Percentiles rank a stretch among this genome's conserved stretches.
Evolutionary conservation across 1,284 basidiomycete species (phyloP).

Genomic region (Moesziomyces antarcticus): DNA sequence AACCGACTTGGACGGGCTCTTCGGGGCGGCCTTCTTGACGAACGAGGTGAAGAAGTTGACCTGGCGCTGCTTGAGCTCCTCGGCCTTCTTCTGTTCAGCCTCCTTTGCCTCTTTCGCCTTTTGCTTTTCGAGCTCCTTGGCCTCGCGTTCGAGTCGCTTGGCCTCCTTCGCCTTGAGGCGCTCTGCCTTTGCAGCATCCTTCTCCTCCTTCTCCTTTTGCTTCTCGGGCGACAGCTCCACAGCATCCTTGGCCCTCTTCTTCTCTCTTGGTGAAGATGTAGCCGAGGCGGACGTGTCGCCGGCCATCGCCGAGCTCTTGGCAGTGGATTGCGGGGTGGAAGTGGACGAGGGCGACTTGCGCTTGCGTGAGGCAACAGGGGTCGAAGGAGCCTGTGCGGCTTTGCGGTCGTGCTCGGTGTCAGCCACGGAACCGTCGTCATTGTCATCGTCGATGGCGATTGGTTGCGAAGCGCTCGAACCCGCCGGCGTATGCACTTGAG

Average conservation of each 20-base stretch:
- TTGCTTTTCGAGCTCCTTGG: constrained; percentile 65
- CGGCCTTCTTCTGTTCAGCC: constrained; percentile 70
- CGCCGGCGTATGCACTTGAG: background rate
- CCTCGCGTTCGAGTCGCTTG: constrained; percentile 50
- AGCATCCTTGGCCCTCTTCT: constrained; percentile 46
- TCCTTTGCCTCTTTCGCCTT: constrained; percentile 57
- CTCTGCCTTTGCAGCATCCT: constrained; percentile 69
- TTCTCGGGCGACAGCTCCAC: constrained; percentile 47
- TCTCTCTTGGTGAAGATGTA: constrained; percentile 43
- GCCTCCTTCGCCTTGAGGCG: constrained; percentile 37
- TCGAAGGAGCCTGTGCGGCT: constrained; percentile 15
- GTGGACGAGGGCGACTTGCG: constrained; percentile 30
- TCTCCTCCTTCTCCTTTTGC: constrained; percentile 69
- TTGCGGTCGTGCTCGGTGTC: constrained; percentile 19
- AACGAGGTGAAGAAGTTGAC: constrained; percentile 61
- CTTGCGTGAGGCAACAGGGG: constrained; percentile 20
- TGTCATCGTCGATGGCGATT: constrained; percentile 38
- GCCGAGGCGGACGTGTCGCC: constrained; percentile 24
- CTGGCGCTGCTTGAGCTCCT: constrained; percentile 58
- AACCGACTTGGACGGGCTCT: constrained; percentile 19
- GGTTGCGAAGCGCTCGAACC: constrained; percentile 19
- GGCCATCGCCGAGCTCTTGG: constrained; percentile 12
- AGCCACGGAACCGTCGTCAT: constrained; percentile 32
- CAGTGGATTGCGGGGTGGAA: constrained; percentile 25
- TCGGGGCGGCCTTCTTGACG: constrained; percentile 50